Conservation (phyloP, 2,329 filamentous ascomycete species). For the Alternaria triticina region DNA sequence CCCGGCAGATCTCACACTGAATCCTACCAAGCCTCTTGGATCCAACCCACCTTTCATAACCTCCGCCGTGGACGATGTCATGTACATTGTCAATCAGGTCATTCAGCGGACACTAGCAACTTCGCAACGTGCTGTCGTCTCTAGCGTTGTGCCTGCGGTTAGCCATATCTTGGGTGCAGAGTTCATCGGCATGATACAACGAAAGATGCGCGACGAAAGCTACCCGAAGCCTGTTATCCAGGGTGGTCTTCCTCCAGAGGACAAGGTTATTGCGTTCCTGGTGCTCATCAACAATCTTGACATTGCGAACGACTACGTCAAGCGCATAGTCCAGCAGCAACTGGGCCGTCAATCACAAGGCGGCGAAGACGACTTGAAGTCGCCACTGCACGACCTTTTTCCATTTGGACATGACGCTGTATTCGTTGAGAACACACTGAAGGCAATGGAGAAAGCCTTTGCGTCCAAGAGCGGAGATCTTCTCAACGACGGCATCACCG, state of each 20-base stretch:
- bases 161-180: slow-evolving; percentile 83
- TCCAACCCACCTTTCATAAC: slow-evolving; percentile 89
- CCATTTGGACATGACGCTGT: slow-evolving; percentile 78
- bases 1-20: slow-evolving; percentile 79
- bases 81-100: slow-evolving; percentile 97
- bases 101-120: slow-evolving; percentile 86
- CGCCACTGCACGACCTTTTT: slow-evolving; percentile 67
- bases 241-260: slow-evolving; percentile 84
- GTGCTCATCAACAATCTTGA: slow-evolving; percentile 96
- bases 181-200: slow-evolving; percentile 95
- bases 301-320: slow-evolving; percentile 87
- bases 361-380: slow-evolving; percentile 46
- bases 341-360: slow-evolving; percentile 53
- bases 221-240: slow-evolving; percentile 82
- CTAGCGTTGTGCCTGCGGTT: slow-evolving; percentile 78
- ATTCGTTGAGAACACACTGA: slow-evolving; percentile 72
- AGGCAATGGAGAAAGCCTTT: slow-evolving; percentile 74
- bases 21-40: slow-evolving; percentile 72
- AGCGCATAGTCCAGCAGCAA: slow-evolving; percentile 78
- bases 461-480: slow-evolving; percentile 80
- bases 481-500: slow-evolving; percentile 80
- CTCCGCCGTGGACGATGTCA: slow-evolving; percentile 95
- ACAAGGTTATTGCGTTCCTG: slow-evolving; percentile 86
- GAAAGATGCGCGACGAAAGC: slow-evolving; percentile 95
- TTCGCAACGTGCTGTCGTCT: slow-evolving; percentile 78